Evolutionary conservation across 2,329 filamentous ascomycete genomes (phyloP).

Genomic region (Pestalotiopsis sp.): DNA sequence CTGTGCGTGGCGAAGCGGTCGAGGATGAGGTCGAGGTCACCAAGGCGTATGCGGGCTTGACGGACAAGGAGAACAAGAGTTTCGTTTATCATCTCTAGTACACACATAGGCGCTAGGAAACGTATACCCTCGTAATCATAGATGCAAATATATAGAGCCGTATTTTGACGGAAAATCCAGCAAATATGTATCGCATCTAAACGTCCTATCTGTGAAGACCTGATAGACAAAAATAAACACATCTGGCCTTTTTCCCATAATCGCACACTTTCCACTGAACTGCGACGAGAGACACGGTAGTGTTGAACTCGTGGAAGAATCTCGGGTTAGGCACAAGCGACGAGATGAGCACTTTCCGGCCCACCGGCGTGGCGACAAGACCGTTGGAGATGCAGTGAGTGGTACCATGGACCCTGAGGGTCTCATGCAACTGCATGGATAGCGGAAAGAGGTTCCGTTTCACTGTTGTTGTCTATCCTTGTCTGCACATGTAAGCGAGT

Average conservation of each 20-base stretch:
- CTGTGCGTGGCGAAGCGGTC: background rate
- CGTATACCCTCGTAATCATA: background rate
- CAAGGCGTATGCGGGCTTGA: constrained; percentile 2
- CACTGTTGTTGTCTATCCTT: background rate
- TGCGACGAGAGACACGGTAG: too few species aligned
- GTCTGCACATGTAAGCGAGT: background rate
- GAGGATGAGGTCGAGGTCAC: background rate
- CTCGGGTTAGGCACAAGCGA: too few species aligned
- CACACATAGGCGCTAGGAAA: background rate
- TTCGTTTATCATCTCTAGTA: background rate
- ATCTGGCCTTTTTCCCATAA: too few species aligned
- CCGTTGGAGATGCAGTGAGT: background rate
- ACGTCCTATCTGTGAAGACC: too few species aligned
- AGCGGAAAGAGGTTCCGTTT: background rate
- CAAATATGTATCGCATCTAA: too few species aligned
- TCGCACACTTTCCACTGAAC: too few species aligned
- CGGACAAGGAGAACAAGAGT: constrained; percentile 2
- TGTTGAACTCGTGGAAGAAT: too few species aligned
- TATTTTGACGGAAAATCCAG: too few species aligned
- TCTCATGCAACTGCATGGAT: background rate
- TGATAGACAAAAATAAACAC: too few species aligned
- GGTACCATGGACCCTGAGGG: background rate
- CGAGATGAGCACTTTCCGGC: background rate
- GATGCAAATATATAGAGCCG: too few species aligned
- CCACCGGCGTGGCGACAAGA: background rate